Base-by-base conservation (phyloP, 352 stramenopile species). In the Phytophthora sp. region DNA sequence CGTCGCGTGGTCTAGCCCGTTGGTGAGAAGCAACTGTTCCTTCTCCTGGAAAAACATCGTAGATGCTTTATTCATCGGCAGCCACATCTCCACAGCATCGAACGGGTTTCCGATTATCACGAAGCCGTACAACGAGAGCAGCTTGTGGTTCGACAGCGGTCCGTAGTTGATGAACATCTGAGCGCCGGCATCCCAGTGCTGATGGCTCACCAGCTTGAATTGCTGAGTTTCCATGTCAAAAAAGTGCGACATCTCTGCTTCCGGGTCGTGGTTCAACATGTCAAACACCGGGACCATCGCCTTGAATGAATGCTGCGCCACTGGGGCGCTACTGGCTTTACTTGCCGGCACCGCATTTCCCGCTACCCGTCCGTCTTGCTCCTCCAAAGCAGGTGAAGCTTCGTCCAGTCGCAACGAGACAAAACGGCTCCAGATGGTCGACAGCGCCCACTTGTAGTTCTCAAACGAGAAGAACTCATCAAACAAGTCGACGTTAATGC, bases 101-200 rank as follows among this genome's bases (percentile, higher is more conserved):
- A 82, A 89, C 39, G 76, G 73, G 60, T 95, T 93, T 12, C 74
- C 66, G 1, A 78, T 64, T 26, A 93, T 59, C 35, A 95, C 82
- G 31, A 95, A 95, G 18, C 86, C 86, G 36, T 95, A 95, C 58
- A 95, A 61, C 20, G 84, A 79, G 35, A 95, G 57, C 35, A 95
- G 61, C 58, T 93, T 92, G 64, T 95, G 86, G 67, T 93, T 95
- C 44, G 86, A 93, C 27, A 95, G 53, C 42, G 84, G 62, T 2
- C 86, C 86, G 54, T 95, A 95, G 63, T 92, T 88, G 41, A 95
- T 91, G 27, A 81, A 92, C 31, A 95, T 72, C 67, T 95, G 86
- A 11, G 77, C 69, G 7, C 84, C 84, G 5, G 86, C 84, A 15
- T 73, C 63, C 71, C 84, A 91, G 47, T 93, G 86, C 69, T 93